Evolutionary conservation across 805 yeast species (phyloP).

Genomic region (Wickerhamomyces strasburgensis): DNA sequence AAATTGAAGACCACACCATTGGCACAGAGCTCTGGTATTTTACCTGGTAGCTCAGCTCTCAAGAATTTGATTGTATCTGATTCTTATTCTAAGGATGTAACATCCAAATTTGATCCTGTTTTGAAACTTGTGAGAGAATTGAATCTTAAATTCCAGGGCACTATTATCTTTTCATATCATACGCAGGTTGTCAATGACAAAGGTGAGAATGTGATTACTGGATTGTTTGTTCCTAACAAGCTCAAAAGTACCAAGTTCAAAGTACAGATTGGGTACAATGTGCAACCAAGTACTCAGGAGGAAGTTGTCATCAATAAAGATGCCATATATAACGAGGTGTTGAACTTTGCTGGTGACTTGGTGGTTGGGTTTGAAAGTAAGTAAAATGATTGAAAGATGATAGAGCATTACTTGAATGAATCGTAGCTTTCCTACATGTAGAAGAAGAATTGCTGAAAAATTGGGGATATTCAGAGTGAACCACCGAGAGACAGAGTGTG

Average conservation of each 20-base stretch:
- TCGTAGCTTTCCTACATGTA: too few species aligned
- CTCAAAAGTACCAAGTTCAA: conserved; percentile 59
- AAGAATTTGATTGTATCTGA: conserved; percentile 46
- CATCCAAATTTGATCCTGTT: conserved; percentile 54
- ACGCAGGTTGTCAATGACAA: conserved; percentile 47
- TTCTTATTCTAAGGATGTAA: conserved; percentile 33
- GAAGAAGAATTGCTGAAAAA: too few species aligned
- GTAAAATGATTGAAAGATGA: too few species aligned
- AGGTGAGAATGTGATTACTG: conserved; percentile 65
- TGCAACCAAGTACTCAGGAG: conserved; percentile 53
- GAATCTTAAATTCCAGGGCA: conserved; percentile 56
- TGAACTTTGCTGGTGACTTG: conserved; percentile 63
- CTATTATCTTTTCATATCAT: conserved; percentile 64
- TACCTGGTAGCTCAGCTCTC: conserved; percentile 41
- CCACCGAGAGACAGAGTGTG: too few species aligned
- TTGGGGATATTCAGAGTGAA: too few species aligned
- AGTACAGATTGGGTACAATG: conserved; percentile 72
- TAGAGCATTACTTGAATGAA: too few species aligned
- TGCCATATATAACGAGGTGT: conserved; percentile 70
- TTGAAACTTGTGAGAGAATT: conserved; percentile 57
- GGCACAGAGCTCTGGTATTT: conserved; percentile 49
- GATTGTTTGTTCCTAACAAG: conserved; percentile 70
- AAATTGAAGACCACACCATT: conserved; percentile 44
- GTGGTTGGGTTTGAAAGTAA: conserved; percentile 34
- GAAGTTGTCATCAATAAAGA: conserved; percentile 61